Percentiles rank a stretch among this genome's conserved stretches.
Evolutionary conservation across 2,329 filamentous ascomycete genomes (phyloP).

Genomic region (Aaosphaeria pasadenensis): DNA sequence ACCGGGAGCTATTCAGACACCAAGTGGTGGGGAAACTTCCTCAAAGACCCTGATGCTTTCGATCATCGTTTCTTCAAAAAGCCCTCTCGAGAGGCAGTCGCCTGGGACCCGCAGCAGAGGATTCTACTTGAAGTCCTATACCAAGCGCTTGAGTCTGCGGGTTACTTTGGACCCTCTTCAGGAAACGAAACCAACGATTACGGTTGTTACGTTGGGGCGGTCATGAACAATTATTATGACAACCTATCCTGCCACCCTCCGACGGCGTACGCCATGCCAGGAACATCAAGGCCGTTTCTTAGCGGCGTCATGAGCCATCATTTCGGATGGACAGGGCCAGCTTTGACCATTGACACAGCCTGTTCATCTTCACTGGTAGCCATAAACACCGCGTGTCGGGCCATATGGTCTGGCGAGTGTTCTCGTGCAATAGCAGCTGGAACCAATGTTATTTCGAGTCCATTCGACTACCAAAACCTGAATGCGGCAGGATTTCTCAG

Average conservation of each 20-base stretch:
- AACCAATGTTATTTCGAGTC: constrained; percentile 28
- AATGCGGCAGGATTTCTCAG: constrained; percentile 42
- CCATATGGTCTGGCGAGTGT: constrained; percentile 23
- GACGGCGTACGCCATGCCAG: constrained; percentile 26
- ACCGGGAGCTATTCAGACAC: not conserved
- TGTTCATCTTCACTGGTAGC: constrained; percentile 26
- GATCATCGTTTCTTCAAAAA: constrained; percentile 7
- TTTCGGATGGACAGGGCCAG: constrained; percentile 25
- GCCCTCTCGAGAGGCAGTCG: constrained; percentile 3
- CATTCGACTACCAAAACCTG: constrained; percentile 30
- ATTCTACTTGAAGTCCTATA: constrained; percentile 12
- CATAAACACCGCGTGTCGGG: constrained; percentile 23
- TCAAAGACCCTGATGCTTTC: not conserved
- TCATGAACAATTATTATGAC: constrained; percentile 25
- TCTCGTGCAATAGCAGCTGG: constrained; percentile 35
- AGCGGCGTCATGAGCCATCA: constrained; percentile 18
- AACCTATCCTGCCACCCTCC: constrained; percentile 23
- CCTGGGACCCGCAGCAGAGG: constrained; percentile 9
- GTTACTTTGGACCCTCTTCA: constrained; percentile 43
- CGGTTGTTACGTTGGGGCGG: constrained; percentile 29
- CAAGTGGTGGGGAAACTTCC: constrained; percentile 1
- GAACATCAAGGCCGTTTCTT: constrained; percentile 15
- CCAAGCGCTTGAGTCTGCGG: constrained; percentile 35
- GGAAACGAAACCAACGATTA: constrained; percentile 23
- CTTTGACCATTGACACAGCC: constrained; percentile 29